Evolutionary conservation across 2,329 filamentous ascomycete species (phyloP).

Genomic region (Hypoxylon rubiginosum): DNA sequence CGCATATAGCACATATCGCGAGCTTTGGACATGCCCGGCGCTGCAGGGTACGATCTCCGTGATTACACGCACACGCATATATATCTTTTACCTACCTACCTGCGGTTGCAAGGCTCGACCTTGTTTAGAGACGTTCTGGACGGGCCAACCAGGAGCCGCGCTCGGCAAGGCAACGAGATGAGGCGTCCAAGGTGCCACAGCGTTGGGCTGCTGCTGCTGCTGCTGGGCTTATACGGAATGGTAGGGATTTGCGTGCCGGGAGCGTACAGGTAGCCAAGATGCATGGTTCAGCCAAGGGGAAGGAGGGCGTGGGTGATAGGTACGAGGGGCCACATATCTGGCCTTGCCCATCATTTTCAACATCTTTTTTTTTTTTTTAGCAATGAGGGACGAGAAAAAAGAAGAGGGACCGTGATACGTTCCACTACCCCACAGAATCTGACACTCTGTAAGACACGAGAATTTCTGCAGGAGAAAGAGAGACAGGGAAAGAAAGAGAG

Average conservation of each 20-base stretch:
- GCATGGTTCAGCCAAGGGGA: constrained; percentile 24
- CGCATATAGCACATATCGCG: constrained; percentile 23
- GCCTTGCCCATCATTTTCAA: constrained; percentile 9
- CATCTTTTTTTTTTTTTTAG: constrained; percentile 5
- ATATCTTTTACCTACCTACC: not conserved
- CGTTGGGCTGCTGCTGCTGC: constrained; percentile 17
- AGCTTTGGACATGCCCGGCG: constrained; percentile 20
- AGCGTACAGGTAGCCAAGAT: constrained; percentile 25
- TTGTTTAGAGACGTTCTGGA: constrained; percentile 26
- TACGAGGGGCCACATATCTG: not conserved
- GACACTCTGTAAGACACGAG: constrained; percentile 36
- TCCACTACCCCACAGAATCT: constrained; percentile 43
- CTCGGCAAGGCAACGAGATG: constrained; percentile 37
- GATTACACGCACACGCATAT: constrained; percentile 25
- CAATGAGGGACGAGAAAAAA: constrained; percentile 14
- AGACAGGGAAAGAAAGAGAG: too few species aligned
- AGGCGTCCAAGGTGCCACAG: constrained; percentile 38
- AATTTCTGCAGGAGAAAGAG: constrained; percentile 33
- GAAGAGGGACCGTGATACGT: constrained; percentile 35
- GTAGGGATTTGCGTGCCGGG: constrained; percentile 26
- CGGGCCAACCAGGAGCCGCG: constrained; percentile 32
- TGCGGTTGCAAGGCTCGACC: constrained; percentile 35
- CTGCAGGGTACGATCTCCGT: constrained; percentile 19
- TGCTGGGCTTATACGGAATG: constrained; percentile 19
- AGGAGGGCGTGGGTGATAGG: not conserved